Evolutionary conservation across 352 stramenopile genomes (phyloP), one percentile per base, ranked within the genome.

Genomic region (Globisporangium spiculum): DNA sequence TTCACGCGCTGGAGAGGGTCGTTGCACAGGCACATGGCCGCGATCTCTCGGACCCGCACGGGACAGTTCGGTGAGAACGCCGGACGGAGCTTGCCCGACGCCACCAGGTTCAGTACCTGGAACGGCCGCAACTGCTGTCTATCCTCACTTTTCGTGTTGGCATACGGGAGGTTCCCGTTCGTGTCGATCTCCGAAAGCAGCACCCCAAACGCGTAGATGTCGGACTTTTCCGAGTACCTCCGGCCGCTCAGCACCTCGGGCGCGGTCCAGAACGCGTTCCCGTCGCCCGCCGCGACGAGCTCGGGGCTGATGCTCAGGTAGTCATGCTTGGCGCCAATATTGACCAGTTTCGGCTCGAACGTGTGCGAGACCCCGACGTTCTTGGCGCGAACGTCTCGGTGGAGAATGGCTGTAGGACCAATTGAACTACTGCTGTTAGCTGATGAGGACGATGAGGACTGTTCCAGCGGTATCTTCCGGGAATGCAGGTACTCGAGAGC

Each of bases 371-470:
- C 63, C 34, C 79, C 62, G 26, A 84, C 72, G 46, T 79, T 82
- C 24, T 75, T 78, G 14, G 75, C 66, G 41, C 68, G 54, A 44
- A 81, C 52, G 58, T 94, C 88, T 46, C 90, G 64, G 46, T 84
- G 79, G 22, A 78, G 73, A 1, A 84, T 38, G 14, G 36, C 4
- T 20, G 50, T 20, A 32, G n/a, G 9, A 20, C n/a, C 50, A 56
- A 4, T 56, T 46, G 38, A 5, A 14, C 12, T 20, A 14, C 38
- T 46, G 38, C 36, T 44, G 3, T 20, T 46, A 46, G 38, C 2
- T 18, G 38, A 46, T 4, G 38, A 46, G 7, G 22, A 32, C n/a
- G 50, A 32, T 32, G 48, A 30, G 18, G 18, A 34, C 12, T n/a
- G 8, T 6, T 14, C n/a, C 9, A 32, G 6, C 7, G 38, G 14